Percentiles rank a stretch among this genome's conserved stretches.
Conservation (phyloP, 768 basidiomycete species). For the Candolleomyces eurysporus region DNA sequence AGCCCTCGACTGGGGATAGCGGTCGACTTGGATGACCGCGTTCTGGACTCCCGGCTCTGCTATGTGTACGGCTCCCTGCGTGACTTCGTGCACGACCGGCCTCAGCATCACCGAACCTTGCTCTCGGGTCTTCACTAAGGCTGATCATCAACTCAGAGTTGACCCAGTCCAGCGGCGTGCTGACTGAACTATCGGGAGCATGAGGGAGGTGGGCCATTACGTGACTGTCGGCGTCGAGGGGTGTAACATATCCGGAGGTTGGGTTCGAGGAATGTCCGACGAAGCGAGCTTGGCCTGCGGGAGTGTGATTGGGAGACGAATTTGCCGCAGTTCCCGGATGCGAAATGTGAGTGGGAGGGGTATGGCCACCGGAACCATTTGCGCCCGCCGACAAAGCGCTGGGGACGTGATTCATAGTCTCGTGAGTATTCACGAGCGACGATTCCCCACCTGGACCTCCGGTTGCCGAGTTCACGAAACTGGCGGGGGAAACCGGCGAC, state of each 20-base stretch:
- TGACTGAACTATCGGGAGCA: constrained; percentile 40
- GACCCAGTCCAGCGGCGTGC: constrained; percentile 68
- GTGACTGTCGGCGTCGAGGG: constrained; percentile 26
- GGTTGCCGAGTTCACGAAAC: constrained; percentile 3
- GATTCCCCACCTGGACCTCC: background rate
- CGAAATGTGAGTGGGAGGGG: background rate
- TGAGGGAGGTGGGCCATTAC: constrained; percentile 40
- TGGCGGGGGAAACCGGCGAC: constrained; percentile 19
- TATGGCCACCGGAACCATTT: background rate
- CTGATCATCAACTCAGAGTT: constrained; percentile 78
- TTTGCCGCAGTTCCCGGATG: background rate
- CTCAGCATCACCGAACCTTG: constrained; percentile 7
- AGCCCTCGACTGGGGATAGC: background rate
- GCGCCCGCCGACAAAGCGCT: too few species aligned
- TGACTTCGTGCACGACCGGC: constrained; percentile 10
- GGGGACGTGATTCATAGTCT: background rate
- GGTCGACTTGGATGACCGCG: constrained; percentile 5
- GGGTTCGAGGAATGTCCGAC: background rate
- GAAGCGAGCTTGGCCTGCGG: too few species aligned
- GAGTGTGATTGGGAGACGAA: too few species aligned
- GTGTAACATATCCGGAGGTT: constrained; percentile 37
- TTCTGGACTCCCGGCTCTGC: constrained; percentile 20
- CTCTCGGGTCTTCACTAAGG: constrained; percentile 18
- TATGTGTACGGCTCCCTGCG: constrained; percentile 15
- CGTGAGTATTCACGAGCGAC: background rate